Base-by-base conservation (phyloP, 352 stramenopile genomes). In the Pythium graminicola region DNA sequence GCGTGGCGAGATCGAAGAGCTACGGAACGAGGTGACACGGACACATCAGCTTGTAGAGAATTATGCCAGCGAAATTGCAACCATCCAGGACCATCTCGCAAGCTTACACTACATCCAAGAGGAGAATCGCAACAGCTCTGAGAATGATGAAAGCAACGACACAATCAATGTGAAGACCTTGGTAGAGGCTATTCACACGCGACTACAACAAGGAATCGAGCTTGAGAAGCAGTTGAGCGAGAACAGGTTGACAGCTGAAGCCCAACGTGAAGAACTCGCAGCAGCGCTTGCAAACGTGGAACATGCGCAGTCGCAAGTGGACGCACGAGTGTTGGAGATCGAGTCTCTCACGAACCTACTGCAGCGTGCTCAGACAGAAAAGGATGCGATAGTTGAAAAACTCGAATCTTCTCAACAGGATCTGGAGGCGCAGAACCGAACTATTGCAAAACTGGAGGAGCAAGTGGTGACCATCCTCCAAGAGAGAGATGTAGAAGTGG, bases 141-240 rank as follows among this genome's bases (percentile, higher is more conserved):
- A 28, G 36, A 36, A 46, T 6, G 38, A 24, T 11, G 35, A 33
- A 33, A 22, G 23, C 22, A 39, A 10, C 16, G 22, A 26, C 26
- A 24, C 13, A n/a, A 13, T 29, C 10, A 28, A 58, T 28, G 32
- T 45, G n/a, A 22, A 27, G n/a, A 16, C 23, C 3, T 19, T 50
- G n/a, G 6, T 58, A 10, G 26, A 32, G 6, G 17, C 3, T 9
- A 33, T 58, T 16, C 31, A 36, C 4, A 24, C 27, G 33, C 36
- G 40, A 26, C 42, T 65, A 6, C 2, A 13, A 4, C 47, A 31
- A 11, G 36, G 33, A 4, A 44, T 46, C 6, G 52, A 36, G 33
- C 44, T 50, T 4, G 51, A 66, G 22, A 32, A 7, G 2, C 19
- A 66, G 51, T 4, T 62, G 29, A 52, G 33, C 4, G 46, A 57